A percentile compares a stretch with the other conserved stretches of the same genome.
phyloP scores from a whole-genome alignment of 352 stramenopile species.

The Lagenidium giganteum region DNA sequence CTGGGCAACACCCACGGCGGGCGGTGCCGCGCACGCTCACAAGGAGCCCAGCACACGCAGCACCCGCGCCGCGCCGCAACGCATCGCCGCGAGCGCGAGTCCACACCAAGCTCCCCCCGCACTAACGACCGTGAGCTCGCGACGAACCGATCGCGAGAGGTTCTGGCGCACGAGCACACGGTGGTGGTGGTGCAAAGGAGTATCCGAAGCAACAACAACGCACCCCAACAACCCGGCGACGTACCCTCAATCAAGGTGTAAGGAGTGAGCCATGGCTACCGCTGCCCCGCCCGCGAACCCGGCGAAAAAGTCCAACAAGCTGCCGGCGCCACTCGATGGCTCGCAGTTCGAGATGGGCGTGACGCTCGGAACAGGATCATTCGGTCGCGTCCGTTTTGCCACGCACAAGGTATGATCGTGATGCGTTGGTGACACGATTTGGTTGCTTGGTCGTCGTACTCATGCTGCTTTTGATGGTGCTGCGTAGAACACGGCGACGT shows the following conservation, averaged over 20 bases:
- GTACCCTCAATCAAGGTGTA: background rate
- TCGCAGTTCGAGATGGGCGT: constrained; percentile 94
- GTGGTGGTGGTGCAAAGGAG: too few relatives aligned
- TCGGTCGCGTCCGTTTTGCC: constrained; percentile 94
- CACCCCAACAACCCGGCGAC: background rate
- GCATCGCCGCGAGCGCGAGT: too few relatives aligned
- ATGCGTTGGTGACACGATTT: background rate
- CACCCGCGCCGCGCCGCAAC: too few relatives aligned
- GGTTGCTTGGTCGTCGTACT: background rate
- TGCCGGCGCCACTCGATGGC: constrained; percentile 54
- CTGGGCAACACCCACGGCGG: too few relatives aligned
- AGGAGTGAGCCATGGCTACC: too few relatives aligned
- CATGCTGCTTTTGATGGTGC: background rate
- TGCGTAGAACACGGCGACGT: constrained; percentile 75
- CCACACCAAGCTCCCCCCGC: too few relatives aligned
- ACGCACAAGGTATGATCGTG: constrained; percentile 87
- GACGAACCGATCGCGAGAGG: too few relatives aligned
- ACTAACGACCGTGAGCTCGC: too few relatives aligned
- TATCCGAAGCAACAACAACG: background rate
- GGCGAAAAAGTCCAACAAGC: constrained; percentile 47
- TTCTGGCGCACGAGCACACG: too few relatives aligned
- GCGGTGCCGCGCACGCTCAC: too few relatives aligned
- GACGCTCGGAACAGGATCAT: constrained; percentile 95
- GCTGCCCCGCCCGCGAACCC: background rate
- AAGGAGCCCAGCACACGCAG: too few relatives aligned